Conservation (phyloP, 305 asterid genomes). For the Solanum hybrid region DNA sequence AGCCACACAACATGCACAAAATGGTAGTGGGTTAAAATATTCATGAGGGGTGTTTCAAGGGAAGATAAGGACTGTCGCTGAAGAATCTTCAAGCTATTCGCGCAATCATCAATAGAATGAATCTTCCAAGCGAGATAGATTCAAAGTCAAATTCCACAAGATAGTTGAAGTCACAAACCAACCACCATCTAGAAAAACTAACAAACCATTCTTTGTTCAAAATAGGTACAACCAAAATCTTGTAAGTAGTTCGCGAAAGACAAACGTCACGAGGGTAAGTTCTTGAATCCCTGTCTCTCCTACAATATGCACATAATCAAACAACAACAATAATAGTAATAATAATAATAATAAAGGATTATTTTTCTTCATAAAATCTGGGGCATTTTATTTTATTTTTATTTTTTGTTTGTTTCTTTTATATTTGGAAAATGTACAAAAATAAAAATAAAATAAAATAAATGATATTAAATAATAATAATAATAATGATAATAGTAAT, state of each 20-base stretch:
- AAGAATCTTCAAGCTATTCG: background rate
- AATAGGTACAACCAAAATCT: background rate
- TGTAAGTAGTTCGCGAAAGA: background rate
- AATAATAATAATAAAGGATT: no score
- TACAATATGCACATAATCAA: background rate
- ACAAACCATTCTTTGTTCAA: background rate
- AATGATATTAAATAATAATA: no score
- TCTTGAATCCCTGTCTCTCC: background rate
- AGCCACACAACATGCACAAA: background rate
- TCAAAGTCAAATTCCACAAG: background rate
- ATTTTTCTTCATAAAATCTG: no score
- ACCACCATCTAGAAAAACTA: background rate
- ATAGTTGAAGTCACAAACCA: background rate
- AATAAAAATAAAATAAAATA: no score
- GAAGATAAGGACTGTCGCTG: background rate
- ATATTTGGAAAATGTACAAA: no score
- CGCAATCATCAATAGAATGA: background rate
- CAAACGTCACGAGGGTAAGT: background rate
- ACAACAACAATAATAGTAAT: no score
- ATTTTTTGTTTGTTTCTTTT: no score
- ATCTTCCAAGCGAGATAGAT: background rate
- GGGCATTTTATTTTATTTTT: background rate
- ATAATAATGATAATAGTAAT: no score
- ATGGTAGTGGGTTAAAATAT: background rate
- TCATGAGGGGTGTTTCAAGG: background rate